Percentiles rank a stretch among this genome's conserved stretches.
Evolutionary conservation across 2,329 filamentous ascomycete genomes (phyloP).

Genomic region (Penicillium sp.): DNA sequence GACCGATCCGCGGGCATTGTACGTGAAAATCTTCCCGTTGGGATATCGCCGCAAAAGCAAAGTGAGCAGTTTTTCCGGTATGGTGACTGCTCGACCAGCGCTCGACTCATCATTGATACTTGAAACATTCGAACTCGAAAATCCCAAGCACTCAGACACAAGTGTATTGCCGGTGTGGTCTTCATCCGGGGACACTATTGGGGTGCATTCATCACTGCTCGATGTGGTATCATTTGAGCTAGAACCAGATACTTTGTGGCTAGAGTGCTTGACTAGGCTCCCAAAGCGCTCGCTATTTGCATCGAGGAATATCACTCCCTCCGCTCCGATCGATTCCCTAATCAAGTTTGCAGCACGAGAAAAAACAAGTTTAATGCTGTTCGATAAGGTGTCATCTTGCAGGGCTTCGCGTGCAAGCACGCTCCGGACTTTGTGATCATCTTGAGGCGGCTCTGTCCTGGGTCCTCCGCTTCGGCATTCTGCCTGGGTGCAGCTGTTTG

Average conservation of each 20-base stretch:
- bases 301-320: slow-evolving; percentile 41
- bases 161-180: too few relatives aligned
- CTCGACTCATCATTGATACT: slow-evolving; percentile 17
- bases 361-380: slow-evolving; percentile 36
- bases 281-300: slow-evolving; percentile 6
- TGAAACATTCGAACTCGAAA: slow-evolving; percentile 18
- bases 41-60: slow-evolving; percentile 28
- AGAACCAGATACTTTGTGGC: too few relatives aligned
- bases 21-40: slow-evolving; percentile 31
- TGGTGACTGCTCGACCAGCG: slow-evolving; percentile 12
- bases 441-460: too few relatives aligned
- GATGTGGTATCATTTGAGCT: too few relatives aligned
- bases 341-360: slow-evolving; percentile 50
- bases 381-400: slow-evolving; percentile 12
- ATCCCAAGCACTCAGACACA: slow-evolving; percentile 6
- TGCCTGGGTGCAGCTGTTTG: too few relatives aligned
- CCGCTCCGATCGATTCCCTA: slow-evolving; percentile 44
- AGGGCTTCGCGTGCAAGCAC: too few relatives aligned
- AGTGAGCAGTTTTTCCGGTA: slow-evolving; percentile 22
- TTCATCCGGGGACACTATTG: too few relatives aligned
- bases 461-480: too few relatives aligned
- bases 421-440: too few relatives aligned
- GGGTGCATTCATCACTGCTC: too few relatives aligned
- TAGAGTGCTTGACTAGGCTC: too few relatives aligned
- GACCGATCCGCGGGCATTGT: slow-evolving; percentile 24